These are phyloP conservation scores for Leishmania gerbilli DNA, from an alignment of 208 protist genomes.

Conservation along the genomic window DNA sequence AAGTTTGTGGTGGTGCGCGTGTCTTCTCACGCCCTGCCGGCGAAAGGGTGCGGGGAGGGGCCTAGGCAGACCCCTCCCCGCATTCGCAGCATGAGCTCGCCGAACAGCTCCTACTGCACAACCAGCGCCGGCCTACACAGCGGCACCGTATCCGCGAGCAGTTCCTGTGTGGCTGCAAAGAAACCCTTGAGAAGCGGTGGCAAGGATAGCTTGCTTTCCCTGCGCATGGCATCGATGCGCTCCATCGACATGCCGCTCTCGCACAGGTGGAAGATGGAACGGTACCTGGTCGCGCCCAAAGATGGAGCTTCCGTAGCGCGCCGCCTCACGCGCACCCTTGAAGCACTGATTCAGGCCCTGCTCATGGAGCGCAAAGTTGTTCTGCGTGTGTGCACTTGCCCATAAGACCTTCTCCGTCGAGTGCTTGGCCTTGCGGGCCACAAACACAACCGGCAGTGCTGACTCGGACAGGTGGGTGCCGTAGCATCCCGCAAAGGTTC, in stretches of 20 bases:
- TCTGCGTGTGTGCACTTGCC: conserved; percentile 42
- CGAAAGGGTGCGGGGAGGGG: conserved; percentile 76
- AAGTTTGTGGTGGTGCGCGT: conserved; percentile 38
- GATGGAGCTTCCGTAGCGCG: not conserved
- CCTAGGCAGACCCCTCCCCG: conserved; percentile 39
- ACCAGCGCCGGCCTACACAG: not conserved
- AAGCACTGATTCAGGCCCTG: conserved; percentile 30
- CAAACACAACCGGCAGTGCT: conserved; percentile 41
- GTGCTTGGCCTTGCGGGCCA: conserved; percentile 35
- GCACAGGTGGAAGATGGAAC: not conserved
- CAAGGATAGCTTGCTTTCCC: not conserved
- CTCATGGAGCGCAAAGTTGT: conserved; percentile 52
- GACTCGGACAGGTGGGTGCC: conserved; percentile 24
- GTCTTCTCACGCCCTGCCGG: conserved; percentile 57
- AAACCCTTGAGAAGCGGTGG: not conserved
- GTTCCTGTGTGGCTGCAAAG: not conserved
- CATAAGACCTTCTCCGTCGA: conserved; percentile 40
- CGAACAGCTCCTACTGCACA: conserved; percentile 18
- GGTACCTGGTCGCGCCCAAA: not conserved
- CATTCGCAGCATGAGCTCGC: conserved; percentile 34
- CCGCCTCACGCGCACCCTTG: not conserved
- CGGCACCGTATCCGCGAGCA: not conserved
- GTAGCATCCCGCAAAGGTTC: conserved; percentile 64
- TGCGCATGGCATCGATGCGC: not conserved
- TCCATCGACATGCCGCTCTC: not conserved